These are phyloP conservation scores for Microstegium vimineum DNA, from an alignment of 176 grass and related monocot species.

Conservation along the genomic window DNA sequence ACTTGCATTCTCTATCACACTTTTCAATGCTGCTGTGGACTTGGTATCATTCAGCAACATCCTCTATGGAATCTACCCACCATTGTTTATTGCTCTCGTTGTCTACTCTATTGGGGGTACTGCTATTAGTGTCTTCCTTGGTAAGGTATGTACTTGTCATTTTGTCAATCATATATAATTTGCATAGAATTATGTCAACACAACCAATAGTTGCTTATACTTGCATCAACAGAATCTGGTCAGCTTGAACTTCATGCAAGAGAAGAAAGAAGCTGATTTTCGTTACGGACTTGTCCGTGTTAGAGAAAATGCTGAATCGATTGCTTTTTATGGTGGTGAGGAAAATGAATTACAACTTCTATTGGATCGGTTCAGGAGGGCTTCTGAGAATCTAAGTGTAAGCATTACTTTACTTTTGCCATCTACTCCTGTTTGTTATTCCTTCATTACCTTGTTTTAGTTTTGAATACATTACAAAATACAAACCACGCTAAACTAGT, in stretches of 20 bases:
- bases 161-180: constrained; percentile 7
- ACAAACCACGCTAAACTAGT: not conserved
- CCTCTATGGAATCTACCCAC: constrained; percentile 94
- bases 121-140: constrained; percentile 81
- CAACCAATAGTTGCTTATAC: constrained; percentile 17
- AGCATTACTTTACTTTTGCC: constrained; percentile 17
- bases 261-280: constrained; percentile 99
- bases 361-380: constrained; percentile 81
- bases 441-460: constrained; percentile 8
- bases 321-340: constrained; percentile 96
- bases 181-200: not conserved
- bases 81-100: constrained; percentile 87
- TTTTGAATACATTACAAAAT: not conserved
- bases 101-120: constrained; percentile 96
- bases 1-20: constrained; percentile 76
- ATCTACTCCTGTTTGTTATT: not conserved
- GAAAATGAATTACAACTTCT: constrained; percentile 92
- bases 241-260: constrained; percentile 99
- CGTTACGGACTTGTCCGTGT: constrained; percentile 92
- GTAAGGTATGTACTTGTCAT: constrained; percentile 75
- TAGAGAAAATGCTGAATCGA: constrained; percentile 98
- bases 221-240: constrained; percentile 70
- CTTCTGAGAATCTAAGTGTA: constrained; percentile 93
- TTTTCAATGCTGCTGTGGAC: constrained; percentile 87
- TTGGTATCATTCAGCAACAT: constrained; percentile 99